These are phyloP conservation scores for Cladosporium colombiae DNA, from an alignment of 2,329 filamentous ascomycete genomes.

Conservation along the genomic window DNA sequence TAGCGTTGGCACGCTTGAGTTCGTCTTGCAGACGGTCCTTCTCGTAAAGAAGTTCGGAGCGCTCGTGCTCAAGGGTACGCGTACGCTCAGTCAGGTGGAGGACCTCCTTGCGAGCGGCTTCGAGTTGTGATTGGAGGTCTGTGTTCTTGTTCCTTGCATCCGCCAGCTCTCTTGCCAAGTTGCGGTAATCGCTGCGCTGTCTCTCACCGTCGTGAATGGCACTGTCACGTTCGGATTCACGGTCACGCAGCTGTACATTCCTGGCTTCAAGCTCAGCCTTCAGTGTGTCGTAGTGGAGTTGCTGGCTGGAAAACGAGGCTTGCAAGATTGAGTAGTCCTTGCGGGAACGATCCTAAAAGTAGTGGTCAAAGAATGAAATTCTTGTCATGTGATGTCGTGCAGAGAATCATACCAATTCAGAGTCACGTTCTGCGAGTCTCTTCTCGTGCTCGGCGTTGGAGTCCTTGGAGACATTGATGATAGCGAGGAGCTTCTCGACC, in stretches of 20 bases:
- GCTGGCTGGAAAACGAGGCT: constrained; percentile 26
- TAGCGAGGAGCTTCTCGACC: constrained; percentile 35
- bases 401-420: constrained; percentile 25
- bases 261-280: constrained; percentile 30
- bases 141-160: constrained; percentile 31
- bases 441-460: constrained; percentile 31
- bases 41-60: constrained; percentile 31
- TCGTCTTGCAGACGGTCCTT: constrained; percentile 35
- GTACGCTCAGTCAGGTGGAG: constrained; percentile 30
- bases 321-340: constrained; percentile 30
- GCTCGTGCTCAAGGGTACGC: constrained; percentile 31
- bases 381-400: neutral
- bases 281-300: constrained; percentile 32
- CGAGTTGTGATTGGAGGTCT: constrained; percentile 30
- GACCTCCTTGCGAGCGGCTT: constrained; percentile 32
- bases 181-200: constrained; percentile 31
- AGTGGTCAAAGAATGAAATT: neutral
- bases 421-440: constrained; percentile 33
- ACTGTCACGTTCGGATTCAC: constrained; percentile 32
- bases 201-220: constrained; percentile 32
- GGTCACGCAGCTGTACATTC: constrained; percentile 26
- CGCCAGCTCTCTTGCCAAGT: constrained; percentile 32
- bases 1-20: constrained; percentile 29
- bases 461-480: constrained; percentile 31
- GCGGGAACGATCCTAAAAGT: constrained; percentile 25